Percentiles rank a stretch among this genome's conserved stretches.
Evolutionary conservation across 352 stramenopile species (phyloP).

Genomic region (Phytopythium oedochilum): DNA sequence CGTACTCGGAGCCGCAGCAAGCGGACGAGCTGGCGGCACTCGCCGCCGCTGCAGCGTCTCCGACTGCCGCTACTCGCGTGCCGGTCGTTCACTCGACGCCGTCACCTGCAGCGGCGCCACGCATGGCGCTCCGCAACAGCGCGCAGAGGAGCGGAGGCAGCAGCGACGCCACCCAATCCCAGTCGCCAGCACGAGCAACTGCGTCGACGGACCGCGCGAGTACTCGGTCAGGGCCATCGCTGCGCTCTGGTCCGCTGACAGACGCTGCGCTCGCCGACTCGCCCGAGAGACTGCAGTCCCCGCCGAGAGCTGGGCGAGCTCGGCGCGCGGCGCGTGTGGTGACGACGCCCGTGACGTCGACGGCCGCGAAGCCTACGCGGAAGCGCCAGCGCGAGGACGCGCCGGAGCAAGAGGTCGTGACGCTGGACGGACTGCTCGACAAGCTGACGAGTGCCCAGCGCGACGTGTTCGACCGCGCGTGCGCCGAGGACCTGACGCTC

Average conservation of each 20-base stretch:
- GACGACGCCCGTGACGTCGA: slow-evolving; percentile 5
- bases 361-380: background rate
- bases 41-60: background rate
- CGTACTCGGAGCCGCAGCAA: slow-evolving; percentile 7
- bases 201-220: background rate
- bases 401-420: slow-evolving; percentile 29
- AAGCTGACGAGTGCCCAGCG: slow-evolving; percentile 49
- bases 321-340: slow-evolving; percentile 22
- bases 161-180: background rate
- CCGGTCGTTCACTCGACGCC: background rate
- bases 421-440: slow-evolving; percentile 37
- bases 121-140: background rate
- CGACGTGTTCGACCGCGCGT: slow-evolving; percentile 47
- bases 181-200: background rate
- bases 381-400: slow-evolving; percentile 49
- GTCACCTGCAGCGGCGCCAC: background rate
- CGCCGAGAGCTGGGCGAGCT: slow-evolving; percentile 1
- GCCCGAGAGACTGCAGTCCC: background rate
- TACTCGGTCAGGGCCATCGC: background rate
- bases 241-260: background rate
- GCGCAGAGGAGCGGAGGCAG: background rate
- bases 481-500: slow-evolving; percentile 43
- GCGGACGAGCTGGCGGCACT: no score
- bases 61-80: background rate
- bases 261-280: background rate